A percentile compares a stretch with the other conserved stretches of the same genome.
Conservation (phyloP, 306 rosid genomes). For the Lathyrus aphaca region DNA sequence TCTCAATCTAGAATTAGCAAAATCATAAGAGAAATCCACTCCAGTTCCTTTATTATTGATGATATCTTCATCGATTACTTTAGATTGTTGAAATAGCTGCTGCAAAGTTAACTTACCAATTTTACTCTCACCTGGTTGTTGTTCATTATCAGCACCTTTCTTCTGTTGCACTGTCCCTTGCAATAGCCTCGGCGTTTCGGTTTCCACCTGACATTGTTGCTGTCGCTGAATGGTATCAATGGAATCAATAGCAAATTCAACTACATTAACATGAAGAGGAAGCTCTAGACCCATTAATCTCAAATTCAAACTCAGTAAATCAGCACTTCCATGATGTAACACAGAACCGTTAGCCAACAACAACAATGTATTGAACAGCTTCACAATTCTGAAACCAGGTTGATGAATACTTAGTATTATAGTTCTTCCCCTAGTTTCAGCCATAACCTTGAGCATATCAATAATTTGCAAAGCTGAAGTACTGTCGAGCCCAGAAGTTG, state of each 20-base stretch:
- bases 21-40: slow-evolving; percentile 50
- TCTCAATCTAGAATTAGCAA: slow-evolving; percentile 71
- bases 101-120: slow-evolving; percentile 73
- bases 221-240: slow-evolving; percentile 63
- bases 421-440: slow-evolving; percentile 69
- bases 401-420: slow-evolving; percentile 86
- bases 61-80: slow-evolving; percentile 65
- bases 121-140: slow-evolving; percentile 43
- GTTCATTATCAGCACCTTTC: slow-evolving; percentile 37
- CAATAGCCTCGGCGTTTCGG: neutral
- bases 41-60: slow-evolving; percentile 38
- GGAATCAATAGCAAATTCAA: slow-evolving; percentile 87
- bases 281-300: slow-evolving; percentile 73
- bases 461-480: slow-evolving; percentile 84
- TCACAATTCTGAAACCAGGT: slow-evolving; percentile 89
- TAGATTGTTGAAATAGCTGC: slow-evolving; percentile 87
- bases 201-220: slow-evolving; percentile 37
- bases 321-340: slow-evolving; percentile 77
- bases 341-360: slow-evolving; percentile 74
- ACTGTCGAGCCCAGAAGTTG: slow-evolving; percentile 97
- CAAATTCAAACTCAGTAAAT: slow-evolving; percentile 65
- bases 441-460: slow-evolving; percentile 86
- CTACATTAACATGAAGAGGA: slow-evolving; percentile 80
- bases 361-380: slow-evolving; percentile 69
- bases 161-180: slow-evolving; percentile 35